phyloP scores from a whole-genome alignment of 2,329 filamentous ascomycete genomes.

The Ophiocordyceps camponoti-leonardi region DNA sequence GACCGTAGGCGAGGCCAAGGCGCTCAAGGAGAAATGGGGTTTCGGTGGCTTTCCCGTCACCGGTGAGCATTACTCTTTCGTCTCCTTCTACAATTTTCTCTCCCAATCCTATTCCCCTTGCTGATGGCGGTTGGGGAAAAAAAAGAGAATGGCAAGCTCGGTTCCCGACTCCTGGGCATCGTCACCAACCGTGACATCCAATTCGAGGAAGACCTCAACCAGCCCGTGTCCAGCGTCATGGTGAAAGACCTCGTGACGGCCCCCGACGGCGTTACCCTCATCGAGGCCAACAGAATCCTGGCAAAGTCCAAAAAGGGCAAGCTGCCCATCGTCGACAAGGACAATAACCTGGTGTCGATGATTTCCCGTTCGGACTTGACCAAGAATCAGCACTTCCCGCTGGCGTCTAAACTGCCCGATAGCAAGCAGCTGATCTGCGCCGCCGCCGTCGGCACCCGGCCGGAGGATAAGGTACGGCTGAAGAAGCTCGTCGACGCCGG shows the following conservation, averaged over 20 bases:
- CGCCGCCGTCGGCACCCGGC: constrained; percentile 86
- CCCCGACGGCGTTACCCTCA: constrained; percentile 60
- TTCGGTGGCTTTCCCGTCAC: constrained; percentile 98
- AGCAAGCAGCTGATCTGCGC: constrained; percentile 96
- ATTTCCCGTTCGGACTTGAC: constrained; percentile 90
- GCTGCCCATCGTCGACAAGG: constrained; percentile 74
- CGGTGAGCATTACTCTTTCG: constrained; percentile 45
- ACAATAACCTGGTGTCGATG: constrained; percentile 77
- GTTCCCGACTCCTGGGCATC: constrained; percentile 92
- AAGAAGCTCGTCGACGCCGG: constrained; percentile 84
- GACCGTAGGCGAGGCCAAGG: constrained; percentile 80
- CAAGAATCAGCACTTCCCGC: constrained; percentile 95
- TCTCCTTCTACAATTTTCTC: constrained; percentile 3
- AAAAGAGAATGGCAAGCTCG: constrained; percentile 79
- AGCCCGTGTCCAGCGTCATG: constrained; percentile 80
- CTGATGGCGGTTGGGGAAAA: constrained; percentile 2
- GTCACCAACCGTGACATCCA: constrained; percentile 97
- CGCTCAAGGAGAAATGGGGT: constrained; percentile 93
- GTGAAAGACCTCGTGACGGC: constrained; percentile 88
- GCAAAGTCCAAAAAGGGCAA: constrained; percentile 97
- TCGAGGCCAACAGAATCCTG: constrained; percentile 84
- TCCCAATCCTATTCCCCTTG: too few species aligned
- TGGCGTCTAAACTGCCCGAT: constrained; percentile 87
- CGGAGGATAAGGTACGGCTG: constrained; percentile 78
- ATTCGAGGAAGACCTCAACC: constrained; percentile 63